A percentile compares a stretch with the other conserved stretches of the same genome.
Conservation (phyloP, 2,329 filamentous ascomycete genomes). For the Nakataea oryzae region DNA sequence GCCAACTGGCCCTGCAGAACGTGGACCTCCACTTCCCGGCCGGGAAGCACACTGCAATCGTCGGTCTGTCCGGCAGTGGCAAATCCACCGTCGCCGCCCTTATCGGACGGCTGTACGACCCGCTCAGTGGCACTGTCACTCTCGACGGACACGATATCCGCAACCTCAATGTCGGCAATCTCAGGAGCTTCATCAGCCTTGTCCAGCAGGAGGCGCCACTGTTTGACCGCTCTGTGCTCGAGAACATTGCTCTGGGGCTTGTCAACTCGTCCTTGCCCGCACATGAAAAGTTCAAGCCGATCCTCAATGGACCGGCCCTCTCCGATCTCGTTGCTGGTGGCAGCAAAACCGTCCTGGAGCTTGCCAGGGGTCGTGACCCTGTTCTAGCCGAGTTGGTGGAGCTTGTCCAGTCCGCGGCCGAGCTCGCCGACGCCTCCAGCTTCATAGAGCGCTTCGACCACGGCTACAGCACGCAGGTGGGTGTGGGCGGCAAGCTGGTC, state of each 20-base stretch:
- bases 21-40: conserved; percentile 26
- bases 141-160: conserved; percentile 25
- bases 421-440: conserved; percentile 41
- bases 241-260: conserved; percentile 31
- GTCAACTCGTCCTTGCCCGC: conserved; percentile 22
- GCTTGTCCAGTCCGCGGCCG: conserved; percentile 34
- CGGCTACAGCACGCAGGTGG: conserved; percentile 42
- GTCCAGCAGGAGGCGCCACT: conserved; percentile 23
- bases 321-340: conserved; percentile 28
- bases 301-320: conserved; percentile 30
- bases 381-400: conserved; percentile 29
- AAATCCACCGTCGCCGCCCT: conserved; percentile 41
- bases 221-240: conserved; percentile 24
- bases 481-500: conserved; percentile 40
- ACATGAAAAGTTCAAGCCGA: conserved; percentile 21
- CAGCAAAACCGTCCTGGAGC: conserved; percentile 5
- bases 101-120: conserved; percentile 34
- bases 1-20: conserved; percentile 28
- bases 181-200: conserved; percentile 20
- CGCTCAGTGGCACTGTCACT: conserved; percentile 25
- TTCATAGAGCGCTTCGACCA: conserved; percentile 45
- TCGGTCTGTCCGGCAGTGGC: conserved; percentile 41
- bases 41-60: conserved; percentile 41
- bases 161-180: conserved; percentile 22
- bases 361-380: not conserved